A percentile compares a stretch with the other conserved stretches of the same genome.
Conservation (phyloP, 441 rosid species). For the Croton setiger region DNA sequence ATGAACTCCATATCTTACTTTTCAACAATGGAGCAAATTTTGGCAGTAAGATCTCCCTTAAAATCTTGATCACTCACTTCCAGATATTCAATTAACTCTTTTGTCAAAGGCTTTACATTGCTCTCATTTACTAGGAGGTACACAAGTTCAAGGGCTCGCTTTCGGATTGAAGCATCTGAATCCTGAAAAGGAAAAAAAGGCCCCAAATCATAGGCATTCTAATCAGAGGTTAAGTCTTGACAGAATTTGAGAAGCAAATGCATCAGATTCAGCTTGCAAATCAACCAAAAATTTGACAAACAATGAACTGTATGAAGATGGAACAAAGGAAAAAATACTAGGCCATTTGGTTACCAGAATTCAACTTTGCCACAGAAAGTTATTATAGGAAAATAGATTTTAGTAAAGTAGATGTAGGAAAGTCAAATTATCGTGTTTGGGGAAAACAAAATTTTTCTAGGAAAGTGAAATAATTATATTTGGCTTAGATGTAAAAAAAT, state of each 20-base stretch:
- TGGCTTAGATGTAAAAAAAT: too few relatives aligned
- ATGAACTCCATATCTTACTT: slow-evolving; percentile 60
- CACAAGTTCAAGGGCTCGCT: slow-evolving; percentile 96
- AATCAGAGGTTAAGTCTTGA: slow-evolving; percentile 9
- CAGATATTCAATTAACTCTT: slow-evolving; percentile 92
- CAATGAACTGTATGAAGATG: not conserved
- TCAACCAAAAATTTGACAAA: not conserved
- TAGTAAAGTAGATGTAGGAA: too few relatives aligned
- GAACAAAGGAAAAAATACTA: not conserved
- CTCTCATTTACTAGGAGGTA: slow-evolving; percentile 83
- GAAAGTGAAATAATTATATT: too few relatives aligned
- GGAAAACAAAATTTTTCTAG: too few relatives aligned
- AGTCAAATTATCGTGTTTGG: too few relatives aligned
- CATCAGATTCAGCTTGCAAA: slow-evolving; percentile 1
- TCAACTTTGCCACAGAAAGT: too few relatives aligned
- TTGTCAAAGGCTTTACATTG: slow-evolving; percentile 86
- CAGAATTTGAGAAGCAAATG: not conserved
- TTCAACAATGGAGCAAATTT: slow-evolving; percentile 92
- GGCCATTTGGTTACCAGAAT: too few relatives aligned
- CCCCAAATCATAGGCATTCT: slow-evolving; percentile 26
- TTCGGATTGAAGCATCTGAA: slow-evolving; percentile 95
- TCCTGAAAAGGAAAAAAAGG: slow-evolving; percentile 60
- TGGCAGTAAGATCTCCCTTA: slow-evolving; percentile 95
- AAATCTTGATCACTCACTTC: slow-evolving; percentile 96
- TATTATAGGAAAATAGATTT: too few relatives aligned